These are phyloP conservation scores for Yamadazyma buinensis DNA, from an alignment of 1,139 yeast genomes.

Conservation along the genomic window DNA sequence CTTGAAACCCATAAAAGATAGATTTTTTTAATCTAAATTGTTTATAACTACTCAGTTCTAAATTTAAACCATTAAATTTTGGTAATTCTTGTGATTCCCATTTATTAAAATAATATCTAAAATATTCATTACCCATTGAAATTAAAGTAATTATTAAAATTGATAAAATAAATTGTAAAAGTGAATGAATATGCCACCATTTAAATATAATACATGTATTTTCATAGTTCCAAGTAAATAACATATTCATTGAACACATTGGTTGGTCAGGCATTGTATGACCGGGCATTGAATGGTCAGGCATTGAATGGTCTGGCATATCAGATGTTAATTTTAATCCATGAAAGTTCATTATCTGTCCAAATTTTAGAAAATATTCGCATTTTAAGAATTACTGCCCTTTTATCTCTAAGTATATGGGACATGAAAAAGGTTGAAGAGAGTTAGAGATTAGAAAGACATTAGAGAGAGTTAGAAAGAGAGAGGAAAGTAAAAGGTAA, in stretches of 20 bases:
- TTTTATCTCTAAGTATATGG: too few relatives aligned
- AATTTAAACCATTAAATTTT: slow-evolving; percentile 12
- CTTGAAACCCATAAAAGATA: slow-evolving; percentile 62
- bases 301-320: slow-evolving; percentile 19
- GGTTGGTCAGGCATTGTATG: slow-evolving; percentile 15
- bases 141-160: slow-evolving; percentile 46
- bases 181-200: slow-evolving; percentile 74
- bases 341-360: slow-evolving; percentile 1
- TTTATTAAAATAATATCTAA: slow-evolving; percentile 34
- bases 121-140: slow-evolving; percentile 60
- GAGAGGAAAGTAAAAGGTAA: too few relatives aligned
- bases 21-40: slow-evolving; percentile 32
- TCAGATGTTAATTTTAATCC: slow-evolving; percentile 7
- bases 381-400: too few relatives aligned
- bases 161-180: slow-evolving; percentile 49
- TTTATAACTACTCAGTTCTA: slow-evolving; percentile 12
- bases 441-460: too few relatives aligned
- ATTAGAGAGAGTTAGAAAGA: too few relatives aligned
- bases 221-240: slow-evolving; percentile 79
- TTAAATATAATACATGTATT: slow-evolving; percentile 67
- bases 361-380: too few relatives aligned
- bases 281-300: slow-evolving; percentile 14
- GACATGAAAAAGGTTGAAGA: too few relatives aligned
- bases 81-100: slow-evolving; percentile 24
- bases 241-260: slow-evolving; percentile 70